Evolutionary conservation across 768 basidiomycete genomes (phyloP).

Genomic region (Leucocoprinus leucothites): DNA sequence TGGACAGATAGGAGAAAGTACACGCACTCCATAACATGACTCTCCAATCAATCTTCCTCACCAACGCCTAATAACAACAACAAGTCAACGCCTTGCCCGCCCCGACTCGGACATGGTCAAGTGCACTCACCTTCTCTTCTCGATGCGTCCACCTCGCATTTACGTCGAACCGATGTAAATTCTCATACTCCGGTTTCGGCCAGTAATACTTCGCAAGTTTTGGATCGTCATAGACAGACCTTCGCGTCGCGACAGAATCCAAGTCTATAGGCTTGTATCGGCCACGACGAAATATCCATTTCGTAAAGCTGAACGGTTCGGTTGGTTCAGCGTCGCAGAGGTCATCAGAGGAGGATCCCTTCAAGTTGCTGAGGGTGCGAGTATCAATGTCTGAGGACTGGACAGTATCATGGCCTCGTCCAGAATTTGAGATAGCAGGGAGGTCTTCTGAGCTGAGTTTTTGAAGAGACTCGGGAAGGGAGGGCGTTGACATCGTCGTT

Average conservation of each 20-base stretch:
- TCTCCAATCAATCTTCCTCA: conserved; percentile 60
- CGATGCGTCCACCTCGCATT: conserved; percentile 56
- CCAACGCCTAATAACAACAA: conserved; percentile 38
- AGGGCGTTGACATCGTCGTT: no score
- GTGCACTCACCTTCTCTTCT: conserved; percentile 43
- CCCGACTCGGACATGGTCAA: background rate
- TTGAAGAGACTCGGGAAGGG: no score
- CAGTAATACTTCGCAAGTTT: conserved; percentile 40
- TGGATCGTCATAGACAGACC: conserved; percentile 52
- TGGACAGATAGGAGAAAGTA: background rate
- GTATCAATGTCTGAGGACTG: no score
- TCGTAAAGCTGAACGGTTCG: conserved; percentile 29
- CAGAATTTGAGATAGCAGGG: no score
- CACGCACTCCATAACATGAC: conserved; percentile 46
- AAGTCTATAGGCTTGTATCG: conserved; percentile 21
- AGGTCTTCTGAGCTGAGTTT: no score
- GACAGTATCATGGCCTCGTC: no score
- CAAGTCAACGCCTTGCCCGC: no score
- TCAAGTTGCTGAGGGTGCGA: no score
- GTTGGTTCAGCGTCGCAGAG: conserved; percentile 33
- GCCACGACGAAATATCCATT: conserved; percentile 30
- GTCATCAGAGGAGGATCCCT: conserved; percentile 20
- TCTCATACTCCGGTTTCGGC: conserved; percentile 53
- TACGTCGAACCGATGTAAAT: conserved; percentile 43
- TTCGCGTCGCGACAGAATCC: conserved; percentile 44